Conservation (phyloP, 2,329 filamentous ascomycete genomes). For the Calonectria ilicicola region DNA sequence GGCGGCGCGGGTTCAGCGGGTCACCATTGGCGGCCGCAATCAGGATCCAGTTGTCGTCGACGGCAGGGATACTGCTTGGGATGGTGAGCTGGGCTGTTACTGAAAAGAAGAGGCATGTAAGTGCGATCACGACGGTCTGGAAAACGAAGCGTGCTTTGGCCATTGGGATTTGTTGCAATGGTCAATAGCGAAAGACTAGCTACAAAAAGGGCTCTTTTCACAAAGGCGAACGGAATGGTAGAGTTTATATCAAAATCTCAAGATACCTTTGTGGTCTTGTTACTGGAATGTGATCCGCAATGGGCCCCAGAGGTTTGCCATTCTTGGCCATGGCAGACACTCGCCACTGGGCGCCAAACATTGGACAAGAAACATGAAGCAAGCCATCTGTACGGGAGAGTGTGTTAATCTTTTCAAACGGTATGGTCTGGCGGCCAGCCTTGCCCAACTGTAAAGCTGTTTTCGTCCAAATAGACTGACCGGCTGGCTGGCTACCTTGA, state of each 20-base stretch:
- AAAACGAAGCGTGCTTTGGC: background rate
- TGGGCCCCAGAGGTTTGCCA: too few relatives aligned
- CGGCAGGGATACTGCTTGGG: background rate
- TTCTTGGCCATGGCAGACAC: background rate
- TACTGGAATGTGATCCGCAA: conserved; percentile 10
- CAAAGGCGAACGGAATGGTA: background rate
- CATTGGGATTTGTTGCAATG: background rate
- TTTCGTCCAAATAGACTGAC: background rate
- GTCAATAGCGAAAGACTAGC: background rate
- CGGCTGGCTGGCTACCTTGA: background rate
- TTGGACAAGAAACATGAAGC: background rate
- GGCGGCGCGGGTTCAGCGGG: conserved; percentile 3
- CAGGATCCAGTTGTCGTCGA: conserved; percentile 11
- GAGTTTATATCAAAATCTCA: conserved; percentile 10
- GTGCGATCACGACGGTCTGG: background rate
- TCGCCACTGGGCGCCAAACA: background rate
- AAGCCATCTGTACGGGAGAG: background rate
- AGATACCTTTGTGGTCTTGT: background rate
- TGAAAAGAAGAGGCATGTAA: background rate
- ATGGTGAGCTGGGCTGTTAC: background rate
- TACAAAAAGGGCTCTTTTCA: background rate
- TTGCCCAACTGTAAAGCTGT: background rate
- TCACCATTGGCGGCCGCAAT: conserved; percentile 1
- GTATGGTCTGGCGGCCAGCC: background rate
- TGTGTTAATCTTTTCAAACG: background rate